Evolutionary conservation across 2,329 filamentous ascomycete genomes (phyloP), one percentile per base, ranked within the genome.

Genomic region (Sporothrix globosa): DNA sequence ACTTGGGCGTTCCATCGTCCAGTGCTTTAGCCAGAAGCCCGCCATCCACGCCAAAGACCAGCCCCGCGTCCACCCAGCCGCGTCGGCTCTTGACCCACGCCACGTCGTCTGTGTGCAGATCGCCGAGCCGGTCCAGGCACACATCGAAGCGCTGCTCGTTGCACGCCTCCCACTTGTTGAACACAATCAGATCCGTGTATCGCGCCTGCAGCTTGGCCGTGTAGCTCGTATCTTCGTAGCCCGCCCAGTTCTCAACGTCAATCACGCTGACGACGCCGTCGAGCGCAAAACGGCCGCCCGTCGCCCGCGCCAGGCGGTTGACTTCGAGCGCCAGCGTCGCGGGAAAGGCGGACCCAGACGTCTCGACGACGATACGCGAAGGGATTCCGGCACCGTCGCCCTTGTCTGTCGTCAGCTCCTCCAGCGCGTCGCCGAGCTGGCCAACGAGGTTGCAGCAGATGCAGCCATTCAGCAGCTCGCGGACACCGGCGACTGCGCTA

Each of bases 361-460:
- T 99, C 84, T 99, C 96, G 78, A 99, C 90, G 68, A 99, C 88
- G 80, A 99, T 96, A 69, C 96, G 88, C 78, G 97, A 92, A 0
- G 93, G 95, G 9, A 61, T 61, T 3, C 56, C 39, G 0, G 75
- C 73, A 46, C 41, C 50, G 30, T 54, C 30, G 27, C 39, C 34
- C n/a, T 53, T 44, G 21, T 46, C 46, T 30, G 82, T 80, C 67
- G 87, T 86, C 53, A 99, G 88, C 77, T 96, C 90, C 56, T 86
- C 82, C 21, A 99, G 88, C 1, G 95, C 94, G 63, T 91, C 89
- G 72, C 88, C 88, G 9, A 99, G 88, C 80, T 97, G 92, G 19
- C 96, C 96, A 72, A 99, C 95, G 34, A 98, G 90, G 79, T 98
- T 98, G 83, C 96, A 99, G 87, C 96, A 99, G 81, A 99, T 98